These are phyloP conservation scores for Athelia psychrophila DNA, from an alignment of 1,284 basidiomycete genomes.

Conservation along the genomic window DNA sequence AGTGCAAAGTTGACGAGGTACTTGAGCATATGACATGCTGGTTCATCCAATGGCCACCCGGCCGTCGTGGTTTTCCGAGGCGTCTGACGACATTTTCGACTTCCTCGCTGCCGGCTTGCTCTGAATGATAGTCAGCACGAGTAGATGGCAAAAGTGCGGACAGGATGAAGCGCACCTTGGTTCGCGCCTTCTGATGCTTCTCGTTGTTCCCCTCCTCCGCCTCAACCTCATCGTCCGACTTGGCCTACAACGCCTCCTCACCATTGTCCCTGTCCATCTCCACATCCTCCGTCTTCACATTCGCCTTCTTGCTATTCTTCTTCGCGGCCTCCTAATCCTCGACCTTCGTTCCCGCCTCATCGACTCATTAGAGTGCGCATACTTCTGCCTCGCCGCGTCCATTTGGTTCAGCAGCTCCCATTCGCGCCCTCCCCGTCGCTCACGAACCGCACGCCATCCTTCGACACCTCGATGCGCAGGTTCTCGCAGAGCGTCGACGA, in stretches of 20 bases:
- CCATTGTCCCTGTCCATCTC: conserved; percentile 49
- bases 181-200: conserved; percentile 63
- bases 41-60: conserved; percentile 84
- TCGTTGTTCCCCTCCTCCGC: conserved; percentile 45
- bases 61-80: conserved; percentile 48
- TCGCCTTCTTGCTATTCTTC: conserved; percentile 33
- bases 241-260: conserved; percentile 41
- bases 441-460: conserved; percentile 95
- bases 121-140: conserved; percentile 25
- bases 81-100: conserved; percentile 48
- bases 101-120: conserved; percentile 54
- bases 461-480: conserved; percentile 94
- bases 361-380: conserved; percentile 44
- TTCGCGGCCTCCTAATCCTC: conserved; percentile 37
- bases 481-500: conserved; percentile 91
- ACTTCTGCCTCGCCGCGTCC: conserved; percentile 40
- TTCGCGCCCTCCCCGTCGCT: conserved; percentile 84
- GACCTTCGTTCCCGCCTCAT: conserved; percentile 43
- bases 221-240: conserved; percentile 47
- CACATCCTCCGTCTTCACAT: neutral
- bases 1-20: conserved; percentile 98
- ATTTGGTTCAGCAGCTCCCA: conserved; percentile 83
- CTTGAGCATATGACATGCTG: conserved; percentile 90
- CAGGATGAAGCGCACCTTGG: conserved; percentile 43
- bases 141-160: neutral